phyloP scores from a whole-genome alignment of 177 flowering plant species.

The Vitis hybrid region DNA sequence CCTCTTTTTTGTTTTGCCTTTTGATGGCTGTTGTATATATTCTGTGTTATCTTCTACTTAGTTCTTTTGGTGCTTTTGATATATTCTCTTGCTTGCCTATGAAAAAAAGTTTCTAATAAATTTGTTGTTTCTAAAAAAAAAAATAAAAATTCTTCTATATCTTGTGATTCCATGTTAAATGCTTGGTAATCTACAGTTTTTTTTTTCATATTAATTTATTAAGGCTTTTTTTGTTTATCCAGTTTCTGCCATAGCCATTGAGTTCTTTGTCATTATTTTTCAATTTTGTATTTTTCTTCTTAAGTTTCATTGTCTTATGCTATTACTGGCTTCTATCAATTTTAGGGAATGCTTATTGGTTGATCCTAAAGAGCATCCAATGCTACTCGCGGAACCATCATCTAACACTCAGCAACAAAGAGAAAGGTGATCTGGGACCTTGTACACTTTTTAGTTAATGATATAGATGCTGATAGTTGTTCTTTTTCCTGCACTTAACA shows the following conservation, averaged over 20 bases:
- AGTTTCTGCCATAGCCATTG: background rate
- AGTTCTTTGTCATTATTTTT: background rate
- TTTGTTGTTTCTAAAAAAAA: background rate
- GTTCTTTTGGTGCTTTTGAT: background rate
- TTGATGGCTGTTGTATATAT: no score
- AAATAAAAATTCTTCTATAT: background rate
- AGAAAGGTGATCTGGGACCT: constrained; percentile 63
- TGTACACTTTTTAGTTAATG: no score
- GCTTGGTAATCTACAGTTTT: background rate
- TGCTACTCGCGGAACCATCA: constrained; percentile 96
- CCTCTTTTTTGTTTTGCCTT: no score
- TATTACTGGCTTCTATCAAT: constrained; percentile 8
- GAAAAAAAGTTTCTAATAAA: no score
- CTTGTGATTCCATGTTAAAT: background rate
- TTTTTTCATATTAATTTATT: background rate
- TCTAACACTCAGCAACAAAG: constrained; percentile 82
- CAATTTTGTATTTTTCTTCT: background rate
- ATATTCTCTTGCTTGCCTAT: no score
- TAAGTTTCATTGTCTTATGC: background rate
- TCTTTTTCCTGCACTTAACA: no score
- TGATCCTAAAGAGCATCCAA: constrained; percentile 96
- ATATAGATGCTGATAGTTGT: no score
- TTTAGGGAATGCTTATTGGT: constrained; percentile 81
- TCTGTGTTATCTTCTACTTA: no score
- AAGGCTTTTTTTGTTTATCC: background rate